These are phyloP conservation scores for Phytophthora pisi DNA, from an alignment of 352 stramenopile genomes.

Conservation along the genomic window DNA sequence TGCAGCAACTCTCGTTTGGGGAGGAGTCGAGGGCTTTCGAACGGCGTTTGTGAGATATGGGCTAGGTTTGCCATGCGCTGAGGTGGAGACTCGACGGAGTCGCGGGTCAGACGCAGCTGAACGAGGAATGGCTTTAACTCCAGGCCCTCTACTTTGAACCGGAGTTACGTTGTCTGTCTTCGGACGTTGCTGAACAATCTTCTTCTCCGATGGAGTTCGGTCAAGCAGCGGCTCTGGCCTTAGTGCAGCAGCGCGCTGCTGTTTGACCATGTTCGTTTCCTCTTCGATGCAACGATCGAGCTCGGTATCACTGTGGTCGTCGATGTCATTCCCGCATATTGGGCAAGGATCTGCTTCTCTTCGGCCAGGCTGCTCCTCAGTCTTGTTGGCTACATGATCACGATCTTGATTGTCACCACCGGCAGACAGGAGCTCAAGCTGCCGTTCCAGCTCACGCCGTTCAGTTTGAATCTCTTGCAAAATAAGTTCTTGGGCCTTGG, in stretches of 20 bases:
- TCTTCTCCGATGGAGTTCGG: conserved; percentile 1
- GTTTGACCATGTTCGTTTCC: conserved; percentile 41
- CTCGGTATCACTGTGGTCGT: conserved; percentile 61
- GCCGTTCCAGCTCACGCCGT: conserved; percentile 48
- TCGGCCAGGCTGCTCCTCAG: background rate
- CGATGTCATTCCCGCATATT: conserved; percentile 58
- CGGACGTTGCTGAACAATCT: conserved; percentile 11
- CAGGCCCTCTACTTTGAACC: background rate
- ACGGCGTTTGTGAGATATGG: conserved; percentile 17
- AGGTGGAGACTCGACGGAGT: conserved; percentile 33
- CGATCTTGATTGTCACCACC: conserved; percentile 14
- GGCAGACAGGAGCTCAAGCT: conserved; percentile 39
- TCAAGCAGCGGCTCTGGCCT: conserved; percentile 2
- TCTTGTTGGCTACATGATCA: conserved; percentile 1
- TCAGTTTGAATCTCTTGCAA: conserved; percentile 48
- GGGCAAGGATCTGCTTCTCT: conserved; percentile 53
- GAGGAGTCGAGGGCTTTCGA: conserved; percentile 35
- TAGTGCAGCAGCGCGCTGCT: background rate
- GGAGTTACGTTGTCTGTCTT: conserved; percentile 3
- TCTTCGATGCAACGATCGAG: conserved; percentile 65
- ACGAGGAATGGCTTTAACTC: conserved; percentile 1
- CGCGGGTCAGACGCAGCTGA: conserved; percentile 19
- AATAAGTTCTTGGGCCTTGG: conserved; percentile 28
- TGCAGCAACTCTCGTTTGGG: conserved; percentile 5
- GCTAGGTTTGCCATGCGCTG: conserved; percentile 33